Evolutionary conservation across 2,329 filamentous ascomycete genomes (phyloP), one percentile per base, ranked within the genome.

Genomic region (Tolypocladium amazonense): DNA sequence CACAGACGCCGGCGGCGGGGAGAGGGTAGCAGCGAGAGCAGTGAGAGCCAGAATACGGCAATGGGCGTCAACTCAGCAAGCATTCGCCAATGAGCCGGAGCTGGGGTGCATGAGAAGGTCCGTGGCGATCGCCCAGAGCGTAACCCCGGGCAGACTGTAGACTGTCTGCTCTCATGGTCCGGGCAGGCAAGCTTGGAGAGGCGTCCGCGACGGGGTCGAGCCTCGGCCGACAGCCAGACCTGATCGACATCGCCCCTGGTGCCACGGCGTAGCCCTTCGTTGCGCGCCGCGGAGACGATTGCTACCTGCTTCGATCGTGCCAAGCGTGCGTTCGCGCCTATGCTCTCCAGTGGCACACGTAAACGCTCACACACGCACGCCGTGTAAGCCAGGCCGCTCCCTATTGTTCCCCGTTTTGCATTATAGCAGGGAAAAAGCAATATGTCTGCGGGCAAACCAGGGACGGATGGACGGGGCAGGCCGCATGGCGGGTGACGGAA

Each of bases 31-130:
- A 20, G 15, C 53, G 53, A 55, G 53, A 25, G 33, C 53, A 56
- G 25, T 25, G 43, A 47, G n/a, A 37, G 30, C 50, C 54, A 41
- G n/a, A 23, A 56, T 41, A 14, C 30, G 50, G 50, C 30, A 54
- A 35, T 14, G 6, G 20, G 30, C 50, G 30, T 54, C 50, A 15
- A 35, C 30, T 35, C 23, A 47, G 39, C 54, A 56, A 58, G 54
- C 54, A 56, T 57, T 56, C 57, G 37, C 50, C 54, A 57, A 56
- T 58, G 38, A 58, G 53, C 52, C 59, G 56, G 56, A 60, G 56
- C 59, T 58, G 59, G 59, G 59, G 56, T 58, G 59, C 59, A 60
- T 39, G 35, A 55, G 38, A 45, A 45, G 50, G 58, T 41, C 47
- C 59, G 38, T 57, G 59, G 45, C 59, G 55, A 60, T 57, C 55